Percentiles rank a stretch among this genome's conserved stretches.
These are phyloP conservation scores for Lyophyllum decastes DNA, from an alignment of 768 basidiomycete genomes.

Conservation along the genomic window DNA sequence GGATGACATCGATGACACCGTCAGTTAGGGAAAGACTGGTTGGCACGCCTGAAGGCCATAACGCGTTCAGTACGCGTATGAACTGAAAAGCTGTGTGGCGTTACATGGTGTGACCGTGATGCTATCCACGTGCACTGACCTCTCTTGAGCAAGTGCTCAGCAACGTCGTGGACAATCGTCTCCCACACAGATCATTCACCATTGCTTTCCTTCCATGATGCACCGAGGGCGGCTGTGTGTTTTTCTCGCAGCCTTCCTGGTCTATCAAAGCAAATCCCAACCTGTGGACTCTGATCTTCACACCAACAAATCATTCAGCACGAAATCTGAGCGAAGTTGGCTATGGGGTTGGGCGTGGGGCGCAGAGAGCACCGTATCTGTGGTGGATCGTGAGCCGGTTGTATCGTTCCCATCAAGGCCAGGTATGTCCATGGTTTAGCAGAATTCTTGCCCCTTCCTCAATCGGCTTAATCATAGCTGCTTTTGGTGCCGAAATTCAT, in stretches of 20 bases:
- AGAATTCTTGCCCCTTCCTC: not conserved
- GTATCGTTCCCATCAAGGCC: conserved; percentile 71
- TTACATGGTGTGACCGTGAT: not conserved
- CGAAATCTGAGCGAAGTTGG: conserved; percentile 56
- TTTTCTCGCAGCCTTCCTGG: conserved; percentile 21
- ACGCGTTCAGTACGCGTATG: no score
- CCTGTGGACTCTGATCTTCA: conserved; percentile 28
- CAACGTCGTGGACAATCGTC: not conserved
- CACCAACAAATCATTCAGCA: conserved; percentile 26
- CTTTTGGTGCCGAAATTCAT: conserved; percentile 73
- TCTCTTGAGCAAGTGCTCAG: not conserved
- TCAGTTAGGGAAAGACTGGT: no score
- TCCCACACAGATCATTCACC: not conserved
- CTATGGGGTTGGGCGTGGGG: conserved; percentile 71
- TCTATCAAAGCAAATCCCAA: conserved; percentile 18
- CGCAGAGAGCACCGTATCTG: conserved; percentile 67
- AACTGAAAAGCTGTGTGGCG: no score
- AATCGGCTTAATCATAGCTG: conserved; percentile 38
- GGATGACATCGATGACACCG: no score
- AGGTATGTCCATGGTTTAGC: conserved; percentile 31
- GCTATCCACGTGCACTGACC: not conserved
- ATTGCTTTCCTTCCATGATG: conserved; percentile 15
- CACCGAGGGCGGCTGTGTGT: conserved; percentile 25
- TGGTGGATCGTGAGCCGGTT: conserved; percentile 74
- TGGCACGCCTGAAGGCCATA: no score